Evolutionary conservation across 1,284 basidiomycete species (phyloP), one percentile per base, ranked within the genome.

Genomic region (Tausonia pullulans): DNA sequence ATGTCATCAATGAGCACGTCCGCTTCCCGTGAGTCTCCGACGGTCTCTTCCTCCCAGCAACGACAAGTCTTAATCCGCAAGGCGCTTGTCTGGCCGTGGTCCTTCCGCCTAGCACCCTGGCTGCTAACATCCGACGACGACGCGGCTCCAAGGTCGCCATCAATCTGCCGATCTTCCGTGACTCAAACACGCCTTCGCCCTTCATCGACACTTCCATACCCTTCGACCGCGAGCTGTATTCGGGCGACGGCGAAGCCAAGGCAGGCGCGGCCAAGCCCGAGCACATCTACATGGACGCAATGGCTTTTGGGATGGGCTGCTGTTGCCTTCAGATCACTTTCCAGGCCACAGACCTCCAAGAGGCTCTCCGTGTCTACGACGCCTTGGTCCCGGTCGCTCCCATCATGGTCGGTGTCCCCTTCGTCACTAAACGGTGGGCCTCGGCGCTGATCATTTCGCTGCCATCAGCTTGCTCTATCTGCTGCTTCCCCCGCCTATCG

Each of bases 291-390:
- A 84, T 98, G 81, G 96, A 99, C 76, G 94, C 96, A 2, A 98
- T 98, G 96, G 95, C 94, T 40, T 99, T 99, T 75, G 96, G 96
- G 55, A 98, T 98, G 95, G 96, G 96, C 3, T 98, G 95, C 72
- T 96, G 91, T 73, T 98, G 96, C 77, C 79, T 99, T 60, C 96
- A 99, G 74, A 82, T 98, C 69, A 99, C 96, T 3, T 97, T 98
- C 79, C 96, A 99, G 76, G 88, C 93, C 0, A 95, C 89, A 76
- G 91, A 92, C 75, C 85, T 98, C 43, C 81, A 83, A 53, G 93
- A 98, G 75, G 95, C 96, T 5, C 82, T 92, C 70, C 81, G 87
- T 60, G 84, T 98, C 74, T 98, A 99, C 74, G 96, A 99, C 75
- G 90, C 90, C 40, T 81, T 98, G 57, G 86, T 96, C 27, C 96